Base-by-base conservation (phyloP, 164 flowering plant genomes). In the Sedum album region DNA sequence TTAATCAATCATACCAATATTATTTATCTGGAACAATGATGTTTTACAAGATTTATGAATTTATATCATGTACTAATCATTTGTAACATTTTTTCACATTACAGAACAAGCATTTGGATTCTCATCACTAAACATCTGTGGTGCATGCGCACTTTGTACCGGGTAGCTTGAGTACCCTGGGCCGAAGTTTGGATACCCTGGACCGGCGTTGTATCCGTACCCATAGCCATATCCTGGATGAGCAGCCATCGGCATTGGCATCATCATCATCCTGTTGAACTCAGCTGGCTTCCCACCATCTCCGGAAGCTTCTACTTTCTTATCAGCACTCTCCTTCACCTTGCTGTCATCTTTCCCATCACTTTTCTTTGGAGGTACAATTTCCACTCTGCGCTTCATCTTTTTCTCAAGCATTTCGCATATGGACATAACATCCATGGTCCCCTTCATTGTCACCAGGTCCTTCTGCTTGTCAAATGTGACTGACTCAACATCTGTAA, bases 401-500 rank as follows among this genome's bases (percentile, higher is more conserved):
- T 73, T 76, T 70, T 75, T 49, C 66, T 53, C 64, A 63, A 81
- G 61, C 4, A 23, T 7, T 35, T 70, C 76, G 1, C 66, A 72
- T 21, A 81, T n/a, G 0, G 69, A 73, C 71, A 76, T 73, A 72
- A 67, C 71, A 36, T 81, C 84, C 65, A 81, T 60, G 8, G 79
- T 69, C 26, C 84, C 84, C 17, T 26, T 81, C 61, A 81, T 80
- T 5, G 70, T 75, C 69, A 77, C 73, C 70, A 69, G 14, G 17
- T 79, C 77, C 68, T 77, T 76, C 46, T 71, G 62, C 33, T 57
- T 57, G 48, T 81, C 82, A 2, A 75, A 18, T 1, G 49, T 39
- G n/a, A 75, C 55, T 1, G 62, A 66, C 28, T 71, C 49, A 15
- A 71, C 74, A 0, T 82, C 82, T 79, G 73, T 14, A 35, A 35